These are phyloP conservation scores for Knufia petricola DNA, from an alignment of 2,329 filamentous ascomycete species.

Conservation along the genomic window DNA sequence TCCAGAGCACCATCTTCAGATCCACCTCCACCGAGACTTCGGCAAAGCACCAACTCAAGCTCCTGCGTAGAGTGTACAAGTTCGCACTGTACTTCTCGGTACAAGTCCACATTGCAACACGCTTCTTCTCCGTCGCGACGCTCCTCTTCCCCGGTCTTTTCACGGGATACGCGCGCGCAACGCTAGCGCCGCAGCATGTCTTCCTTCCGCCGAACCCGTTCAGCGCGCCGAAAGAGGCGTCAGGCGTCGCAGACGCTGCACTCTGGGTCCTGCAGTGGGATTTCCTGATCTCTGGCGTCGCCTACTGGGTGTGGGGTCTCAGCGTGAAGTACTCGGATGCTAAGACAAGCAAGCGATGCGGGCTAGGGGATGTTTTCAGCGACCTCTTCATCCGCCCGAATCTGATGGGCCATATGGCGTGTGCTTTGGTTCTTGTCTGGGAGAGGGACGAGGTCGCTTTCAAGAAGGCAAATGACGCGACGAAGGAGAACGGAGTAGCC, in stretches of 20 bases:
- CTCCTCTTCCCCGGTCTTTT: constrained; percentile 32
- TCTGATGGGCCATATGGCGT: background rate
- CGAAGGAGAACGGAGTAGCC: too few species aligned
- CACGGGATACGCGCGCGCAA: constrained; percentile 22
- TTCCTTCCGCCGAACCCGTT: constrained; percentile 30
- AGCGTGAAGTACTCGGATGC: constrained; percentile 23
- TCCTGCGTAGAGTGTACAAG: constrained; percentile 31
- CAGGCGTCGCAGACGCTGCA: constrained; percentile 30
- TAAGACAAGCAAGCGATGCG: background rate
- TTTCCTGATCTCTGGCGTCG: constrained; percentile 32
- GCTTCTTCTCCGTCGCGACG: constrained; percentile 32
- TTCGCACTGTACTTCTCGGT: constrained; percentile 33
- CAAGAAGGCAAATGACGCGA: too few species aligned
- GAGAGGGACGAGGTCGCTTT: background rate
- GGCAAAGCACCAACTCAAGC: constrained; percentile 17
- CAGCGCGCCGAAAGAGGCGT: constrained; percentile 20
- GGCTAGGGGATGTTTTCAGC: background rate
- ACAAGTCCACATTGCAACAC: constrained; percentile 32
- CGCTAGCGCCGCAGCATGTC: constrained; percentile 30
- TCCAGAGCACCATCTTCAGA: constrained; percentile 23
- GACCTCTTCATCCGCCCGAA: background rate
- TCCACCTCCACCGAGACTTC: constrained; percentile 17
- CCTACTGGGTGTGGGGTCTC: constrained; percentile 37
- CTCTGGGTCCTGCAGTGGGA: constrained; percentile 41
- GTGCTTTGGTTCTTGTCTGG: background rate